phyloP scores from a whole-genome alignment of 2,329 filamentous ascomycete genomes.

The Colletotrichum tabaci region DNA sequence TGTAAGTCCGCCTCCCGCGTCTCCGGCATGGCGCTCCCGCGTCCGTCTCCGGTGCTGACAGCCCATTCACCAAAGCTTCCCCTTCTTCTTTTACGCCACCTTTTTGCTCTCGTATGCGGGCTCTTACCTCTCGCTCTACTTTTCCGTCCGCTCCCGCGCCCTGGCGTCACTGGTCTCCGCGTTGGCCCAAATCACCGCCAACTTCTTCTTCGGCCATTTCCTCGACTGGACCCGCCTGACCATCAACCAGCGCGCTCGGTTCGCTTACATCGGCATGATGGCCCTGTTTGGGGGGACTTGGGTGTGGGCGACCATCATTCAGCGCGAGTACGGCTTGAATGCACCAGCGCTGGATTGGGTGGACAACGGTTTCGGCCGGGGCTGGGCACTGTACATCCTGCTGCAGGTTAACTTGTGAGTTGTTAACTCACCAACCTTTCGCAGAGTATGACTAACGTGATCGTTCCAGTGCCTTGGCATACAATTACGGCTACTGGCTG shows the following conservation, averaged over 20 bases:
- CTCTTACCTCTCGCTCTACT: slow-evolving; percentile 44
- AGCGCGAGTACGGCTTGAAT: slow-evolving; percentile 40
- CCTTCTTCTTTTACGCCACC: slow-evolving; percentile 35
- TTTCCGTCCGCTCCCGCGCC: slow-evolving; percentile 43
- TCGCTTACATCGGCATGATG: slow-evolving; percentile 43
- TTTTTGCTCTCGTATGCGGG: slow-evolving; percentile 44
- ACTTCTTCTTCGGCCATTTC: slow-evolving; percentile 45
- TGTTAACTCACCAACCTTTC: too few species aligned
- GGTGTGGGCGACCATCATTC: slow-evolving; percentile 46
- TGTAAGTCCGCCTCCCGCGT: slow-evolving; percentile 13
- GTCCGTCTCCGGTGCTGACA: neutral
- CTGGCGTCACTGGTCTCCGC: slow-evolving; percentile 44
- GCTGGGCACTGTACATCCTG: slow-evolving; percentile 46
- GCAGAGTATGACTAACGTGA: neutral
- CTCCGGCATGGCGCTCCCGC: too few species aligned
- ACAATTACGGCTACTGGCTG: slow-evolving; percentile 38
- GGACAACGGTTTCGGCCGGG: slow-evolving; percentile 44
- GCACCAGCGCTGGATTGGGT: slow-evolving; percentile 43
- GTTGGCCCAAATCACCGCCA: slow-evolving; percentile 44
- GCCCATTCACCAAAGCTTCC: slow-evolving; percentile 7
- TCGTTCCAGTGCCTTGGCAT: slow-evolving; percentile 3
- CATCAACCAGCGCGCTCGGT: slow-evolving; percentile 41
- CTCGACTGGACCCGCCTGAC: slow-evolving; percentile 44
- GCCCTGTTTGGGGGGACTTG: slow-evolving; percentile 44
- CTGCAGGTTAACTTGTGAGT: slow-evolving; percentile 40